Percentiles rank a stretch among this genome's conserved stretches.
Conservation (phyloP, 768 basidiomycete species). For the Boletales sp. region DNA sequence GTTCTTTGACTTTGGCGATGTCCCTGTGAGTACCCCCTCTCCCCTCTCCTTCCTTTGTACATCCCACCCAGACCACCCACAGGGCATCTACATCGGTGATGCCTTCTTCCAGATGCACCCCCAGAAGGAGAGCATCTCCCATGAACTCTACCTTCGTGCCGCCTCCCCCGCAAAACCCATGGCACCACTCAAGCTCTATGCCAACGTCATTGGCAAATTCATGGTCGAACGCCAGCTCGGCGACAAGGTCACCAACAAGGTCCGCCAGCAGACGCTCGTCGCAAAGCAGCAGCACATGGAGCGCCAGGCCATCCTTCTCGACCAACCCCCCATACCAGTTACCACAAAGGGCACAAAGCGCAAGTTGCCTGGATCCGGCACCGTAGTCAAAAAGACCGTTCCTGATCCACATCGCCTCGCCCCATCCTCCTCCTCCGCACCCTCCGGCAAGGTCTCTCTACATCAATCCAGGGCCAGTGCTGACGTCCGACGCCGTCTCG, state of each 20-base stretch:
- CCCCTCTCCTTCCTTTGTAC: neutral
- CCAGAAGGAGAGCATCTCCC: constrained; percentile 50
- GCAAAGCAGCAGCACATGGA: constrained; percentile 48
- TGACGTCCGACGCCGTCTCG: constrained; percentile 38
- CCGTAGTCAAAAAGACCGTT: constrained; percentile 22
- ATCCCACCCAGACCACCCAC: neutral
- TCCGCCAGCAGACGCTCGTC: constrained; percentile 43
- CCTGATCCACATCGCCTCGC: constrained; percentile 30
- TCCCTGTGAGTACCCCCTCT: constrained; percentile 42
- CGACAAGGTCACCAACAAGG: constrained; percentile 39
- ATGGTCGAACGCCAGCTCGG: constrained; percentile 61
- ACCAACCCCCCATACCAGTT: constrained; percentile 32
- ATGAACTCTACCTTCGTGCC: constrained; percentile 72
- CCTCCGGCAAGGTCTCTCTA: constrained; percentile 31
- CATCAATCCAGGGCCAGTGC: constrained; percentile 17
- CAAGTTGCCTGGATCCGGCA: constrained; percentile 32
- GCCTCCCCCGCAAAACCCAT: constrained; percentile 54
- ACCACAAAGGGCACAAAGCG: constrained; percentile 41
- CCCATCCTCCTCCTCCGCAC: constrained; percentile 26
- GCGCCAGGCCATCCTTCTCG: constrained; percentile 43
- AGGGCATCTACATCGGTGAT: constrained; percentile 69
- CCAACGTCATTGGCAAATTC: constrained; percentile 72
- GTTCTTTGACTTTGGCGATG: constrained; percentile 60
- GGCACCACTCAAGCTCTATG: constrained; percentile 68
- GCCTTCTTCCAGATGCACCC: constrained; percentile 58